These are phyloP conservation scores for Pisolithus microcarpus DNA, from an alignment of 768 basidiomycete genomes.

Conservation along the genomic window DNA sequence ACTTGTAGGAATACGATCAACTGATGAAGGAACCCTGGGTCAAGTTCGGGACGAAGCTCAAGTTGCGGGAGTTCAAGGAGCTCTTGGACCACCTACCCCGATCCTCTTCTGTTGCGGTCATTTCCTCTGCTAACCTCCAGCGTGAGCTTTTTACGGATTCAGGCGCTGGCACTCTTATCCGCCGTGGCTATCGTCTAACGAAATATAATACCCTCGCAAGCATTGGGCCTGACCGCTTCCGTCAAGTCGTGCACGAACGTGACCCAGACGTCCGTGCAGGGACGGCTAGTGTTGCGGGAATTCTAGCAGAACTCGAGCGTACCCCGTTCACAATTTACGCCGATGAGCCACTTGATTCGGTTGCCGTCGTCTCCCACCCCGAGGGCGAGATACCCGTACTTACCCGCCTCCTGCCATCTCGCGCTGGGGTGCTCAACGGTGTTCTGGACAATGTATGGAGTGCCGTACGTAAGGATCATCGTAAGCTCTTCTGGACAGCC, in stretches of 20 bases:
- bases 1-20: constrained; percentile 77
- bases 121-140: constrained; percentile 85
- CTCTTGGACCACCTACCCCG: constrained; percentile 96
- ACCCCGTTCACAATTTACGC: constrained; percentile 92
- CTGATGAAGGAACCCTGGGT: constrained; percentile 99
- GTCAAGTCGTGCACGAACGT: constrained; percentile 90
- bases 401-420: constrained; percentile 85
- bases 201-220: constrained; percentile 75
- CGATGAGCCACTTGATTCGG: constrained; percentile 94
- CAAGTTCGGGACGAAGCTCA: constrained; percentile 97
- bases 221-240: constrained; percentile 89
- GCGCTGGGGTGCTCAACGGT: constrained; percentile 85
- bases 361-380: constrained; percentile 92
- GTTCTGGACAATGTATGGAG: constrained; percentile 97
- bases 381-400: constrained; percentile 83
- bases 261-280: constrained; percentile 88
- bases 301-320: constrained; percentile 68
- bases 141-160: constrained; percentile 98
- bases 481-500: constrained; percentile 95
- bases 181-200: constrained; percentile 97
- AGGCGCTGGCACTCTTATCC: constrained; percentile 96
- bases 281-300: constrained; percentile 77
- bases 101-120: constrained; percentile 96
- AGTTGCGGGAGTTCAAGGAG: constrained; percentile 98
- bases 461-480: constrained; percentile 92